Conservation (phyloP, 2,329 filamentous ascomycete species). For the Microsporum ferrugineum region DNA sequence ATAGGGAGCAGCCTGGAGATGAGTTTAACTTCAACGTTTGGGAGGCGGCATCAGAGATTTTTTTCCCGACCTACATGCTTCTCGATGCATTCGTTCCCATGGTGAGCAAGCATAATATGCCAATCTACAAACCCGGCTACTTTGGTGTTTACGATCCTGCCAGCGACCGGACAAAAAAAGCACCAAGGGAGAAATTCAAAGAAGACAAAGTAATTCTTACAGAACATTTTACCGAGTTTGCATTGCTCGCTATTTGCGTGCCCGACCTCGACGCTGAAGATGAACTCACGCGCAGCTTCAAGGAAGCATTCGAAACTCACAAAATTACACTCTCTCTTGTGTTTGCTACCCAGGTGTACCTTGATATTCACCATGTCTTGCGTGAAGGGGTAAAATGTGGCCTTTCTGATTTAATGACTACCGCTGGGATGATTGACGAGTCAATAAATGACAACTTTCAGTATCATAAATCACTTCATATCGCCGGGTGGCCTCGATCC, state of each 20-base stretch:
- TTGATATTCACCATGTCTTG: slow-evolving; percentile 31
- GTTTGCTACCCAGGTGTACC: slow-evolving; percentile 34
- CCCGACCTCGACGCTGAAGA: slow-evolving; percentile 23
- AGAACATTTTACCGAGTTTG: slow-evolving; percentile 27
- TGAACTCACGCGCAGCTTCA: slow-evolving; percentile 29
- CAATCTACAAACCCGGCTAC: slow-evolving; percentile 2
- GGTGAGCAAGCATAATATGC: not conserved
- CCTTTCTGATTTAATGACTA: slow-evolving; percentile 8
- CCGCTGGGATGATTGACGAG: slow-evolving; percentile 13
- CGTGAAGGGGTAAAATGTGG: slow-evolving; percentile 5
- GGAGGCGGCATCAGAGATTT: not conserved
- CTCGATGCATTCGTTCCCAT: slow-evolving; percentile 10
- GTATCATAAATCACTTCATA: slow-evolving; percentile 24
- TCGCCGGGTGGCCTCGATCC: slow-evolving; percentile 21
- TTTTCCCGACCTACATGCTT: slow-evolving; percentile 11
- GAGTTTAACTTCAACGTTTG: slow-evolving; percentile 14
- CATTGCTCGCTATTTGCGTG: slow-evolving; percentile 5
- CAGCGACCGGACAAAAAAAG: slow-evolving; percentile 16
- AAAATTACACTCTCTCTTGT: slow-evolving; percentile 28
- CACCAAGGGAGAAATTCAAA: slow-evolving; percentile 22
- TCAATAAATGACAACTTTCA: slow-evolving; percentile 22
- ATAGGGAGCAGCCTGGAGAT: slow-evolving; percentile 10
- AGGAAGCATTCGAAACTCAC: slow-evolving; percentile 21
- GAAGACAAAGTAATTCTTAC: slow-evolving; percentile 29
- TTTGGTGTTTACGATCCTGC: slow-evolving; percentile 12